Evolutionary conservation across 73 alveolate species (phyloP), one percentile per base, ranked within the genome.

Genomic region (Blepharisma japonicum): DNA sequence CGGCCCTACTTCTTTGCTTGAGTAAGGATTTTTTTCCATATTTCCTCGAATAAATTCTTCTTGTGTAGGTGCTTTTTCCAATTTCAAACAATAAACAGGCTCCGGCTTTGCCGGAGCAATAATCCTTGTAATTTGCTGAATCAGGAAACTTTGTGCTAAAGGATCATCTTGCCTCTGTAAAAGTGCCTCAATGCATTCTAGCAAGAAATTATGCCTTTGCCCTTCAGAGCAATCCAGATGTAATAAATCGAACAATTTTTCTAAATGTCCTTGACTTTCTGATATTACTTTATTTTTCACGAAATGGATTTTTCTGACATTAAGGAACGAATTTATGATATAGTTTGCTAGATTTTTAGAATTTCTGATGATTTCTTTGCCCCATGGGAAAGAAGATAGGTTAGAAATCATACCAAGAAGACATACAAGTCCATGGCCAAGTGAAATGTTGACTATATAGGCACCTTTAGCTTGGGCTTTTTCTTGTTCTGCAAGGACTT

Each of bases 1-100:
- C 45, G 54, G 55, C 14, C 91, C 91, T 7, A 83, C 78, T 7
- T 55, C 56, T 27, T 56, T 61, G 56, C 71, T 72, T 6, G 74
- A 39, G 47, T 83, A 83, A 14, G 91, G 91, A 66, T 83, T 83
- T 68, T 83, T 83, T 2, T 61, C 45, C 83, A 83, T 83, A 48
- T 83, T 83, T 39, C 91, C 91, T 78, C 91, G 55, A 71, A 83
- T 61, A 67, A 48, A 83, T 79, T 78, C 71, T 45, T 83, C 91
- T 79, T 83, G 78, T 25, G 87, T 45, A 1, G 54, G 68, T 4
- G 91, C 83, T 45, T 79, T 83, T 32, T 78, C 53, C 27, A 83
- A 42, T 42, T 78, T 78, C n/a, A 83, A 71, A 46, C 21, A 51
- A 79, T 83, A 83, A 27, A 53, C 81, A 2, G 91, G 91, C 7